phyloP scores from a whole-genome alignment of 129 eudicot genomes.

The Mikania micrantha region DNA sequence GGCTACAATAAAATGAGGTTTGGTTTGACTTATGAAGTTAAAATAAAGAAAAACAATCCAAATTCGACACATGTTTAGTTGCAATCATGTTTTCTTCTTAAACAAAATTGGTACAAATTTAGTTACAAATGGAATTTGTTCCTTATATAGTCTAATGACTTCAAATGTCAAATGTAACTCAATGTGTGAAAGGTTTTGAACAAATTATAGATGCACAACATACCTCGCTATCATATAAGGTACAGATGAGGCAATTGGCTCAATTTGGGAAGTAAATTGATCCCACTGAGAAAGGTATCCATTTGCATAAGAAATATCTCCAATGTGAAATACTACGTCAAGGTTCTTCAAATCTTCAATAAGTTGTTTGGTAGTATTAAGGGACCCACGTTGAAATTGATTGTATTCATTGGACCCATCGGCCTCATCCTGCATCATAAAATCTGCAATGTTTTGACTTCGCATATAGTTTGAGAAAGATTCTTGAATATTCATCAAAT shows the following conservation, averaged over 20 bases:
- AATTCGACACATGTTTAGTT: too few relatives aligned
- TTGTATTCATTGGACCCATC: constrained; percentile 69
- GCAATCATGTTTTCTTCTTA: too few relatives aligned
- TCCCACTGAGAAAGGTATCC: too few relatives aligned
- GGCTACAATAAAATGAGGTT: not conserved
- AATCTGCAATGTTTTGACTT: too few relatives aligned
- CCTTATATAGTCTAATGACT: constrained; percentile 2
- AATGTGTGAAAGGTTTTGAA: not conserved
- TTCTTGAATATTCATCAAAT: not conserved
- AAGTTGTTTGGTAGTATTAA: too few relatives aligned
- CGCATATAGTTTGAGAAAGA: not conserved
- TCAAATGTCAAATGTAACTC: constrained; percentile 1
- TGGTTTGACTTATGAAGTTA: constrained; percentile 12
- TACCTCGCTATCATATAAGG: constrained; percentile 76
- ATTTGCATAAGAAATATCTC: too few relatives aligned
- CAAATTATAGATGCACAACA: not conserved
- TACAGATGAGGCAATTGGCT: constrained; percentile 57
- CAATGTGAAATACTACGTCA: too few relatives aligned
- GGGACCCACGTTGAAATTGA: constrained; percentile 51
- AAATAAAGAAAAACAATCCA: not conserved
- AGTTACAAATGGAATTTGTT: too few relatives aligned
- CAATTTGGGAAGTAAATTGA: constrained; percentile 64
- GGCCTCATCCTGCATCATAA: constrained; percentile 39
- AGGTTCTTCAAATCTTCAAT: too few relatives aligned
- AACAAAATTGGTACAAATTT: too few relatives aligned